Base-by-base conservation (phyloP, 1,284 basidiomycete genomes). In the Boletus semigastroideus region DNA sequence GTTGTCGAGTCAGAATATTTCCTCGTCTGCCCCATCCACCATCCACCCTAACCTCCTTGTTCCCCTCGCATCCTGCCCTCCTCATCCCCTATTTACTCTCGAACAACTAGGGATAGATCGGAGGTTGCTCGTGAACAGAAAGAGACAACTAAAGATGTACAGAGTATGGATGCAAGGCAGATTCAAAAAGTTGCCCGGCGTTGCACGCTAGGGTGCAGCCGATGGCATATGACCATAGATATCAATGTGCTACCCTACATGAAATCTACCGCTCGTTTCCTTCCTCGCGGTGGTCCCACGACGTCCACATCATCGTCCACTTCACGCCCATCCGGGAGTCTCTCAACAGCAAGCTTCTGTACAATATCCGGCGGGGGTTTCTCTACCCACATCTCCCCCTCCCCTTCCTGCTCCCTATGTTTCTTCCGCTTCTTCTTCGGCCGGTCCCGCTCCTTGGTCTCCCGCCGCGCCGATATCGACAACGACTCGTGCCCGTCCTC, bases 141-240 rank as follows among this genome's bases (percentile, higher is more conserved):
- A 95, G 70, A 78, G 92, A 51, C 87, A 94, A 72, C 73, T 95
- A 49, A 94, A 95, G 72, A 98, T 98, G 94, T 96, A 95, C 69
- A 77, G 94, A 41, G 90, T 94, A 5, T 96, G 92, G 92, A 86
- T 95, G 83, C 92, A 96, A 71, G 90, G 84, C 4, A 91, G 90
- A 68, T 94, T 94, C 62, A 64, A 47, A 55, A 63, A 54, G 46
- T 12, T 46, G 20, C 3, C 13, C 17, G 17, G 33, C 34, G 34
- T 36, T 14, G n/a, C n/a, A 17, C 13, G 9, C 34, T n/a, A n/a
- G 14, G 5, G 22, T 22, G 22, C 22, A 5, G 22, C 22, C 22
- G 22, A 22, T 22, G 22, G 22, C 22, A 3, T 6, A 17, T 14
- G 14, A 14, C n/a, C 13, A 36, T 36, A 10, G 33, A 34, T 34